Evolutionary conservation across 2,329 filamentous ascomycete genomes (phyloP), one percentile per base, ranked within the genome.

Genomic region (Botrytis galanthina): DNA sequence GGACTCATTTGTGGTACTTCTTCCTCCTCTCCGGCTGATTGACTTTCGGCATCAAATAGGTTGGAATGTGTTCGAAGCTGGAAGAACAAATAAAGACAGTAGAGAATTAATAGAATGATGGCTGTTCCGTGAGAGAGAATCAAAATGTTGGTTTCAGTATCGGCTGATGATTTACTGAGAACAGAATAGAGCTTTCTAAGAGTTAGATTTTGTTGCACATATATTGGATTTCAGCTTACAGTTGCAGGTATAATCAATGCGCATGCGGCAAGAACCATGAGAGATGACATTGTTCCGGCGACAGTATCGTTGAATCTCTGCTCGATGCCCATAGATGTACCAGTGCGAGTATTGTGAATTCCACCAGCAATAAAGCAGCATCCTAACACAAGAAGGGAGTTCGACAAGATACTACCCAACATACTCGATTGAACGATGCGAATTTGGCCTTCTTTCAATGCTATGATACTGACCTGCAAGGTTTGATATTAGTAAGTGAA

Each of bases 401-500:
- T 98, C 76, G 95, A 98, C 51, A 98, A 86, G 78, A 98, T 97
- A 80, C 93, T 97, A 66, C 95, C 95, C 46, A 98, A 90, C 94
- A 98, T 98, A 76, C 94, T 97, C 22, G 96, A 92, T 84, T 98
- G 96, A 32, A 98, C 95, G 76, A 98, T 95, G 78, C 95, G 91
- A 80, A 98, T 97, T 84, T 99, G 92, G 76, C 90, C 90, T 78
- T 96, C 90, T 77, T 87, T 89, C 62, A 99, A 87, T 35, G 96
- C 96, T 75, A 98, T 92, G 78, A 99, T 95, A 81, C 93, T 97
- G 81, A 97, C 93, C 93, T 95, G 80, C 48, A 3, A 29, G 37
- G 7, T 39, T 48, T 14, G 14, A 51, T 10, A 37, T 35, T 59
- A 73, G 48, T 26, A 26, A 26, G 22, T 35, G 8, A n/a, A 12